Evolutionary conservation across 495 filamentous ascomycete genomes (phyloP).

Genomic region (Annulohypoxylon bovei): DNA sequence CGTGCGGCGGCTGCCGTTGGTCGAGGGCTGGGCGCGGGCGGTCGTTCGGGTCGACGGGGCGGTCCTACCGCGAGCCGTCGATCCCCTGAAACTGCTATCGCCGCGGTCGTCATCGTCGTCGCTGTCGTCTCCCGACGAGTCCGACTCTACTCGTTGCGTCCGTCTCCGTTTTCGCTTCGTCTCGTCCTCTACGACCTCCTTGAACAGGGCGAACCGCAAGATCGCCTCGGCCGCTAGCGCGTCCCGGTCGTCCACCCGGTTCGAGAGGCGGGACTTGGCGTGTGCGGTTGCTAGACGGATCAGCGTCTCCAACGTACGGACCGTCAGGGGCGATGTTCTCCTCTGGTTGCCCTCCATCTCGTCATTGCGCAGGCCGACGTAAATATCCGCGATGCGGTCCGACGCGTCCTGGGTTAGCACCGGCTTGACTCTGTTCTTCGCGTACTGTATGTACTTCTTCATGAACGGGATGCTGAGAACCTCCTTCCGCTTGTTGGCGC

Average conservation of each 20-base stretch:
- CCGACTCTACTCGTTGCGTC: slow-evolving; percentile 54
- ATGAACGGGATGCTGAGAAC: slow-evolving; percentile 99
- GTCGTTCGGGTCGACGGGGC: slow-evolving; percentile 44
- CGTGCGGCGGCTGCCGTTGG: slow-evolving; percentile 41
- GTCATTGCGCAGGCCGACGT: slow-evolving; percentile 93
- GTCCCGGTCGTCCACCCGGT: slow-evolving; percentile 91
- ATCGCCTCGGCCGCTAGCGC: slow-evolving; percentile 89
- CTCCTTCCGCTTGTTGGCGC: slow-evolving; percentile 77
- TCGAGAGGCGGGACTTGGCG: slow-evolving; percentile 91
- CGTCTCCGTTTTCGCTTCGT: slow-evolving; percentile 77
- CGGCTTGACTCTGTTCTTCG: slow-evolving; percentile 91
- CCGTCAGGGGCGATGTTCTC: slow-evolving; percentile 93
- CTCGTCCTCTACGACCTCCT: slow-evolving; percentile 91
- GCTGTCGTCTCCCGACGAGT: slow-evolving; percentile 47
- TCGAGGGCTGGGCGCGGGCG: slow-evolving; percentile 41
- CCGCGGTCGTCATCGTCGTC: slow-evolving; percentile 50
- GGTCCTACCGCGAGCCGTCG: slow-evolving; percentile 37
- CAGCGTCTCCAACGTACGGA: slow-evolving; percentile 95
- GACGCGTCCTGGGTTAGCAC: slow-evolving; percentile 91
- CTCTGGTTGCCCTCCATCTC: slow-evolving; percentile 94
- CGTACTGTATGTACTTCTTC: slow-evolving; percentile 99
- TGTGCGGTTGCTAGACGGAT: slow-evolving; percentile 97
- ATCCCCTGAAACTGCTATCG: slow-evolving; percentile 40
- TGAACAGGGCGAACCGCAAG: slow-evolving; percentile 95
- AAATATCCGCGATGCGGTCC: slow-evolving; percentile 91